A percentile compares a stretch with the other conserved stretches of the same genome.
These are phyloP conservation scores for Zygoascus bituminiphila DNA, from an alignment of 805 yeast species.

Conservation along the genomic window DNA sequence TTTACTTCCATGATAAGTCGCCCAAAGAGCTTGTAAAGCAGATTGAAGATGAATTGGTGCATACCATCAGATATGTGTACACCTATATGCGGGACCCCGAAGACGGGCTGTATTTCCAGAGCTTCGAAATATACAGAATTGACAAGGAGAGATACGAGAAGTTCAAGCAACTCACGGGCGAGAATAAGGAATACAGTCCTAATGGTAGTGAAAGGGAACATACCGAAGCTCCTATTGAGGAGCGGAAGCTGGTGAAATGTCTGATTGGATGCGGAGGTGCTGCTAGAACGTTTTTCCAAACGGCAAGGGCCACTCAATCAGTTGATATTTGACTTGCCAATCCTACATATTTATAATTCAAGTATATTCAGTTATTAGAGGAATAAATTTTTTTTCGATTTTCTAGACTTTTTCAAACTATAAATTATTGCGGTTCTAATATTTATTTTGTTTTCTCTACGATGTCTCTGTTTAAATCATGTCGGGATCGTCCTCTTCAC, in stretches of 20 bases:
- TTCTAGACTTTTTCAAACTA: too few relatives aligned
- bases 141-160: slow-evolving; percentile 42
- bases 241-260: slow-evolving; percentile 38
- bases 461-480: too few relatives aligned
- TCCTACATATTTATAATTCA: too few relatives aligned
- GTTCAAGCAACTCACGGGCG: slow-evolving; percentile 49
- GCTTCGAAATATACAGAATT: slow-evolving; percentile 50
- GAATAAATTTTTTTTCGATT: too few relatives aligned
- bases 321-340: slow-evolving; percentile 12
- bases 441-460: too few relatives aligned
- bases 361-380: too few relatives aligned
- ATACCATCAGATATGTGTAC: slow-evolving; percentile 51
- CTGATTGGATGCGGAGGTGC: slow-evolving; percentile 61
- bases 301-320: slow-evolving; percentile 46
- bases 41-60: slow-evolving; percentile 36
- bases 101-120: slow-evolving; percentile 53
- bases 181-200: slow-evolving; percentile 41
- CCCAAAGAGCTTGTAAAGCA: slow-evolving; percentile 28
- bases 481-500: too few relatives aligned
- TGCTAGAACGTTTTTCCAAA: slow-evolving; percentile 61
- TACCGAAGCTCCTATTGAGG: slow-evolving; percentile 32
- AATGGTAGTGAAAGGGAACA: slow-evolving; percentile 44
- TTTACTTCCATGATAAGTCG: slow-evolving; percentile 38
- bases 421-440: too few relatives aligned
- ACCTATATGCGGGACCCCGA: slow-evolving; percentile 47